Percentiles rank a stretch among this genome's conserved stretches.
phyloP scores from a whole-genome alignment of 768 basidiomycete species.

The Tylopilus felleus region DNA sequence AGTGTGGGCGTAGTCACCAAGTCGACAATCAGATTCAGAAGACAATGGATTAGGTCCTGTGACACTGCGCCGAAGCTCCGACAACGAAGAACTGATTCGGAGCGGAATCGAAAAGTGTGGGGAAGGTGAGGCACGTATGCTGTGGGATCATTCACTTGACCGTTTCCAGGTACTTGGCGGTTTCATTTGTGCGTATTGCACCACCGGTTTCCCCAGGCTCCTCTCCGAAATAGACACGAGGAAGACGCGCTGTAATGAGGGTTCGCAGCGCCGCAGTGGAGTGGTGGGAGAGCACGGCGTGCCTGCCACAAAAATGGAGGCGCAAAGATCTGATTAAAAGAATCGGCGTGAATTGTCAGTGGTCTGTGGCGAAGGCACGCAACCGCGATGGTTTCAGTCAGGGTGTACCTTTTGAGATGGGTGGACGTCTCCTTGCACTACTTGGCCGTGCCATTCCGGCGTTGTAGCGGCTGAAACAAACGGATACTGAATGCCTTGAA shows the following conservation, averaged over 20 bases:
- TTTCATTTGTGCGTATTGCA: slow-evolving; percentile 3
- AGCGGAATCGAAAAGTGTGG: slow-evolving; percentile 6
- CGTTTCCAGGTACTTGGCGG: background rate
- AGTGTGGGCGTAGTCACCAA: slow-evolving; percentile 3
- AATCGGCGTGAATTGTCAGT: background rate
- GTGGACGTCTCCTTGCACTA: background rate
- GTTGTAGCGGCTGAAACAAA: background rate
- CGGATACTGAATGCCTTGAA: background rate
- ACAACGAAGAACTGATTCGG: slow-evolving; percentile 3
- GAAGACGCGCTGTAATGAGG: slow-evolving; percentile 1
- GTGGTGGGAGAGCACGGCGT: slow-evolving; percentile 1
- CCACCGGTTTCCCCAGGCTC: background rate
- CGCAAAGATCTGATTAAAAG: slow-evolving; percentile 10
- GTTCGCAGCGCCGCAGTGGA: background rate
- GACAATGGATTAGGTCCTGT: background rate
- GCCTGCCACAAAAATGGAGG: slow-evolving; percentile 9
- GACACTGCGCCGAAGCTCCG: background rate
- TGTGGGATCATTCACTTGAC: background rate
- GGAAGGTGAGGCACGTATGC: slow-evolving; percentile 6
- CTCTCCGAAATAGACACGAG: slow-evolving; percentile 12
- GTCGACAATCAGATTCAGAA: slow-evolving; percentile 2
- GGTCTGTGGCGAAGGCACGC: slow-evolving; percentile 18
- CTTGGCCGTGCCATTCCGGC: background rate
- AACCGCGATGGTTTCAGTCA: background rate
- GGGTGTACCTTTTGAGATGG: background rate